A percentile compares a stretch with the other conserved stretches of the same genome.
phyloP scores from a whole-genome alignment of 2,329 filamentous ascomycete genomes.

The Cladosporium cucumerinum region DNA sequence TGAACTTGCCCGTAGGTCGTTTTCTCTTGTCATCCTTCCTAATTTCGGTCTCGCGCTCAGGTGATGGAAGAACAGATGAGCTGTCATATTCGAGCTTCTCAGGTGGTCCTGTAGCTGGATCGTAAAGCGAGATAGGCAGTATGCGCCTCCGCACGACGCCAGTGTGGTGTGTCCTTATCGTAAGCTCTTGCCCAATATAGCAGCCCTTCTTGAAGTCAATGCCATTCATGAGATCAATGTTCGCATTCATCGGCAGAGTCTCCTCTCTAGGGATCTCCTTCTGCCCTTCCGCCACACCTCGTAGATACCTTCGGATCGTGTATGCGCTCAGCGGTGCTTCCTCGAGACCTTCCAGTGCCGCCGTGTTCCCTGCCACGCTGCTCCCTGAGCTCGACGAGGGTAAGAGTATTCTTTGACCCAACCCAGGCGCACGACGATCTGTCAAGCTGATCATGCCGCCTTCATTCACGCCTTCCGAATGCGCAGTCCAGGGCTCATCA shows the following conservation, averaged over 20 bases:
- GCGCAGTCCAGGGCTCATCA: slow-evolving; percentile 36
- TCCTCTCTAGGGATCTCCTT: slow-evolving; percentile 67
- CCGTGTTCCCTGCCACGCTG: slow-evolving; percentile 27
- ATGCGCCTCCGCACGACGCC: slow-evolving; percentile 91
- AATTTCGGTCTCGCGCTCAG: slow-evolving; percentile 47
- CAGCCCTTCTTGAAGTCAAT: slow-evolving; percentile 96
- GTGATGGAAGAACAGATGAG: slow-evolving; percentile 11
- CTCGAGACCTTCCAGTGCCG: slow-evolving; percentile 38
- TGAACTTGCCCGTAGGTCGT: slow-evolving; percentile 75
- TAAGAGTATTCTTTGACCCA: slow-evolving; percentile 35
- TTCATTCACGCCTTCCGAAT: slow-evolving; percentile 21
- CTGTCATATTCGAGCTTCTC: slow-evolving; percentile 47
- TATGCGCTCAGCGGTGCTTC: slow-evolving; percentile 53
- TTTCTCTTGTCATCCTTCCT: slow-evolving; percentile 51
- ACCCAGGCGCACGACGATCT: slow-evolving; percentile 35
- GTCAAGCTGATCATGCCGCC: slow-evolving; percentile 40
- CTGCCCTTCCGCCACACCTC: slow-evolving; percentile 82
- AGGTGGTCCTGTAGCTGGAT: slow-evolving; percentile 40
- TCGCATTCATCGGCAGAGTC: slow-evolving; percentile 81
- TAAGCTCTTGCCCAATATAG: slow-evolving; percentile 95
- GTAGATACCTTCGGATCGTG: slow-evolving; percentile 70
- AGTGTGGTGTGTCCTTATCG: slow-evolving; percentile 89
- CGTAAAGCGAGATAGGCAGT: slow-evolving; percentile 74
- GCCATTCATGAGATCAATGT: slow-evolving; percentile 79
- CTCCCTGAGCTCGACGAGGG: slow-evolving; percentile 17